Evolutionary conservation across 2,329 filamentous ascomycete genomes (phyloP).

Genomic region (Venturia asperata): DNA sequence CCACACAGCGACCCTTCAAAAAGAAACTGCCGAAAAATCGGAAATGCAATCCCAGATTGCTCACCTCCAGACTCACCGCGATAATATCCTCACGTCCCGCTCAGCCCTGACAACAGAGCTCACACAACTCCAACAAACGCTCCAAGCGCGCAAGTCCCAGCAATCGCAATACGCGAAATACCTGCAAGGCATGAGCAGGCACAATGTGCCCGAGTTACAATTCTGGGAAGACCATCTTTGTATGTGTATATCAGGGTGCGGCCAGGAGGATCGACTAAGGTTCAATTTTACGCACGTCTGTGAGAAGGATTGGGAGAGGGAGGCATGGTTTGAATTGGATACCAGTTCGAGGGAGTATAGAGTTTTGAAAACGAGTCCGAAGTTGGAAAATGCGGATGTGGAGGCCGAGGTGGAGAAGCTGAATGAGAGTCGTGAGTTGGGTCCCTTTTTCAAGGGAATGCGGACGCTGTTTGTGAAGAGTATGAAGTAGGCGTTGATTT

Average conservation of each 20-base stretch:
- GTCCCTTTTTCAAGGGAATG: slow-evolving; percentile 72
- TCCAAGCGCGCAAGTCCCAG: slow-evolving; percentile 62
- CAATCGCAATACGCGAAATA: slow-evolving; percentile 66
- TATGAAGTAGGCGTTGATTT: slow-evolving; percentile 36
- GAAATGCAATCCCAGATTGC: slow-evolving; percentile 56
- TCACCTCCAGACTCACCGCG: slow-evolving; percentile 49
- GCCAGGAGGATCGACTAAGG: slow-evolving; percentile 74
- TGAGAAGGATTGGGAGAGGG: slow-evolving; percentile 77
- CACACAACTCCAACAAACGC: slow-evolving; percentile 59
- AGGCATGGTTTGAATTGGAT: slow-evolving; percentile 89
- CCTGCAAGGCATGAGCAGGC: slow-evolving; percentile 73
- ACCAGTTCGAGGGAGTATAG: slow-evolving; percentile 78
- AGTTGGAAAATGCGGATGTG: slow-evolving; percentile 69
- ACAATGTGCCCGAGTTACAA: slow-evolving; percentile 87
- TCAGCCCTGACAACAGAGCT: slow-evolving; percentile 52
- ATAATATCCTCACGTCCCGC: slow-evolving; percentile 48
- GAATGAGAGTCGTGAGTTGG: slow-evolving; percentile 72
- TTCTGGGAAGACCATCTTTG: slow-evolving; percentile 95
- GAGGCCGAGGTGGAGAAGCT: slow-evolving; percentile 70
- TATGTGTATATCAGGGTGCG: slow-evolving; percentile 81
- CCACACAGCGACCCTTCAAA: slow-evolving; percentile 66
- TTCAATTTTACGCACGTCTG: slow-evolving; percentile 85
- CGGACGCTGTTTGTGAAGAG: slow-evolving; percentile 62
- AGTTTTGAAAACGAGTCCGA: slow-evolving; percentile 72
- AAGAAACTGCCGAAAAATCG: slow-evolving; percentile 65